Conservation (phyloP, 225 moss, liverwort and hornwort species). For the Anthoceros angustus region DNA sequence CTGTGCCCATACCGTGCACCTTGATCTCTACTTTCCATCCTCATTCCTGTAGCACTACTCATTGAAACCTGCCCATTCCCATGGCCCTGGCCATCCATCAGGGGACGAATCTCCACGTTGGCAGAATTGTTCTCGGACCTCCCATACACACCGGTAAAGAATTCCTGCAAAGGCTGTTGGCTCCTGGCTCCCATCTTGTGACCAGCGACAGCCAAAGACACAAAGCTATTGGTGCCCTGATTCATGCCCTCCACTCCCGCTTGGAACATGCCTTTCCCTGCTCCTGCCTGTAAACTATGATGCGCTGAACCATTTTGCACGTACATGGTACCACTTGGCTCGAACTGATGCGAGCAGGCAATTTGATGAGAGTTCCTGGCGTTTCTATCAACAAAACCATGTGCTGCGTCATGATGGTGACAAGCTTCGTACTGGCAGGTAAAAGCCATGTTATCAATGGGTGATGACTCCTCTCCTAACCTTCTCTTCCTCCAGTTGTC, state of each 20-base stretch:
- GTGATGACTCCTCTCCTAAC: neutral
- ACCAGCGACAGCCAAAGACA: neutral
- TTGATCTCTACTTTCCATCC: neutral
- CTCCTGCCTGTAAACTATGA: neutral
- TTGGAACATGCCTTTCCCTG: neutral
- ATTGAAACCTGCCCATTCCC: neutral
- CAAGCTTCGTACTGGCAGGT: neutral
- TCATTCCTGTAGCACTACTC: neutral
- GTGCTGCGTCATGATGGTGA: neutral
- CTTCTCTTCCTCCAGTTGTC: conserved; percentile 1
- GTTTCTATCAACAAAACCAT: neutral
- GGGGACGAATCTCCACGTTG: too few relatives aligned
- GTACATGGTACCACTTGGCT: neutral
- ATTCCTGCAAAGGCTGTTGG: neutral
- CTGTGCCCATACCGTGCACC: neutral
- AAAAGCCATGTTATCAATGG: neutral
- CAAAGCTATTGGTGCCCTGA: neutral
- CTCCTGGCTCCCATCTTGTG: neutral
- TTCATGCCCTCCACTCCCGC: neutral
- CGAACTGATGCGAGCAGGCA: neutral
- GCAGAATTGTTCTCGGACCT: neutral
- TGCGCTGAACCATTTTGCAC: neutral
- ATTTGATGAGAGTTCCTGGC: neutral
- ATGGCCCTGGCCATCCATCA: neutral
- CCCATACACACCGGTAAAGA: neutral